Evolutionary conservation across 441 rosid species (phyloP), one percentile per base, ranked within the genome.

Genomic region (Corymbia citriodora): DNA sequence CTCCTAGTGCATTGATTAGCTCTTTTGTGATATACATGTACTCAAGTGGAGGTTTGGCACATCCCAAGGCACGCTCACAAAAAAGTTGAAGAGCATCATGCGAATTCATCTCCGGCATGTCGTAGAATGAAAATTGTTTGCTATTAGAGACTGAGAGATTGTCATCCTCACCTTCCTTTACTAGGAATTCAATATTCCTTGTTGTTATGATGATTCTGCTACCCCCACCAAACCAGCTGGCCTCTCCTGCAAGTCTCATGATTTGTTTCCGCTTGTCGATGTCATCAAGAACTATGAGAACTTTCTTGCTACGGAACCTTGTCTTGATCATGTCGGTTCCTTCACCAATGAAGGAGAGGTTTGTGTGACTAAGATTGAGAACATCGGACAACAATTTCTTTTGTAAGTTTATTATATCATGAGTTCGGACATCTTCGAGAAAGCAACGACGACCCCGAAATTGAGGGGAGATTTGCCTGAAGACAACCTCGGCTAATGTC

Each of bases 181-280:
- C 8, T 0, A 72, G 0, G 82, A 36, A 72, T 2, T 72, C 27
- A 72, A 33, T 36, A 72, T 72, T 72, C 2, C 49, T 72, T 5
- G 82, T 72, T 19, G 82, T 72, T 72, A 72, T 72, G 48, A 72
- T 36, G 82, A 72, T 72, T 72, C 82, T 72, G 18, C 82, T 72
- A 0, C 49, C 82, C 82, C 4, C 27, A 2, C 82, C 82, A 72
- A 18, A 33, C 82, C 27, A 72, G 9, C 36, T 5, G 1, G 48
- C 1, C 1, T 72, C 8, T 0, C 49, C 15, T 0, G 27, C 82
- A 72, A 72, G 82, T 1, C 48, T 5, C 8, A 1, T 33, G 49
- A 72, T 19, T 72, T 72, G 82, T 27, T 72, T 14, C 0, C 0
- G 2, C 0, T 2, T 36, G 4, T 36, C 1, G 0, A 72, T 10